Percentiles rank a stretch among this genome's conserved stretches.
phyloP scores from a whole-genome alignment of 106 monocot genomes.

The Triglochin maritima region DNA sequence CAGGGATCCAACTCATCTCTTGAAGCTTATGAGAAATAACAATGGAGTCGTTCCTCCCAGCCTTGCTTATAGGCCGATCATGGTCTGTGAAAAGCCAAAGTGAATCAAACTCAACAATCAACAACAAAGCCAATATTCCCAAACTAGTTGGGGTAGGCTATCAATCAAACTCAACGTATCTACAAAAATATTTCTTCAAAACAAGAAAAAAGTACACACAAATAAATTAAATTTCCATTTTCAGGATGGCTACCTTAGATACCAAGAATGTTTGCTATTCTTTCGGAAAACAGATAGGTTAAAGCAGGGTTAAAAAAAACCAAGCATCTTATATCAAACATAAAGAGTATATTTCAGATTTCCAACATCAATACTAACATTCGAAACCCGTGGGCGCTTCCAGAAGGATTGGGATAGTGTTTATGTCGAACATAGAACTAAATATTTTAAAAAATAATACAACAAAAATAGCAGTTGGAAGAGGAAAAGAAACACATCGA shows the following conservation, averaged over 20 bases:
- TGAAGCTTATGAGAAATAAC: constrained; percentile 54
- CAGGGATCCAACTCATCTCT: constrained; percentile 86
- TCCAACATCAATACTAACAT: too few relatives aligned
- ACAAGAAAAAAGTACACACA: not conserved
- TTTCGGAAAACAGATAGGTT: too few relatives aligned
- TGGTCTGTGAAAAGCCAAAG: constrained; percentile 39
- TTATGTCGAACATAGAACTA: too few relatives aligned
- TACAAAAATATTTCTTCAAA: not conserved
- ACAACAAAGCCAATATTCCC: not conserved
- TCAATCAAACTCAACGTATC: too few relatives aligned
- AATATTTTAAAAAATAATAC: too few relatives aligned
- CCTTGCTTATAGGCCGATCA: constrained; percentile 65
- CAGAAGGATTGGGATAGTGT: too few relatives aligned
- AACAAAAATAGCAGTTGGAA: too few relatives aligned
- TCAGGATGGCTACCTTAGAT: not conserved
- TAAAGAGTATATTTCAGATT: too few relatives aligned
- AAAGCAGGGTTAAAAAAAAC: too few relatives aligned
- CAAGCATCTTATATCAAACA: too few relatives aligned
- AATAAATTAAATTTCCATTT: not conserved
- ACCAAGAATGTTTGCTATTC: too few relatives aligned
- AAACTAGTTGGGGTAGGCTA: not conserved
- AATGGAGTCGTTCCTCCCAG: constrained; percentile 52
- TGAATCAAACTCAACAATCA: not conserved
- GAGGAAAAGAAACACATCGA: not conserved
- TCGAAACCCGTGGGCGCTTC: too few relatives aligned